Evolutionary conservation across 768 basidiomycete genomes (phyloP), one percentile per base, ranked within the genome.

Genomic region (Tephrocybe sp.): DNA sequence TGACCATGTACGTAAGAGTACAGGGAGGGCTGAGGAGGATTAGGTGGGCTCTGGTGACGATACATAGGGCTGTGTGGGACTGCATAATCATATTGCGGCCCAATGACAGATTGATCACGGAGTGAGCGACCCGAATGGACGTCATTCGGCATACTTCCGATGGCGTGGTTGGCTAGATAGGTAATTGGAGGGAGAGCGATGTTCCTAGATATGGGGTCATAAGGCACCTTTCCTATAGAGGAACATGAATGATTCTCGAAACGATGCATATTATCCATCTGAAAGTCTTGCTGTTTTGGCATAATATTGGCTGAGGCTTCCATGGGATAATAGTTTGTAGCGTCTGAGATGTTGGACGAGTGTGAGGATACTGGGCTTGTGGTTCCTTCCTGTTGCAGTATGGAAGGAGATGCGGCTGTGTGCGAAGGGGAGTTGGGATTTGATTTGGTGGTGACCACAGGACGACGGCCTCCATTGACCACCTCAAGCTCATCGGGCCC

Each of bases 401-500:
- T 52, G 8, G 58, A 51, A 34, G 60, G 62, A 5, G 62, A 62
- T 23, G 51, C 57, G 17, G 52, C 33, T 35, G 46, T 45, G 23
- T 53, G 48, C 5, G 62, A 52, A 11, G 72, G 67, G 8, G 72
- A 67, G 44, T 54, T 62, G 32, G 66, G 62, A 30, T 62, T 55
- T 17, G 68, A 63, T 43, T 54, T 64, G 19, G 57, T 54, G 43
- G 62, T 62, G 38, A 73, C 70, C 13, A 71, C 66, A 31, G 62
- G 51, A 48, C 68, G 68, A n/a, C 69, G 66, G 31, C 71, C 69
- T 31, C 70, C 70, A 7, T 42, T 42, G 4, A 75, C 60, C 10
- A 72, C 68, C 44, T 70, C 71, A 5, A 72, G 61, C 32, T 69
- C 70, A 49, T 74, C 72, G 5, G 65, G 64, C 39, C 58, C 59